Evolutionary conservation across 768 basidiomycete species (phyloP).

Genomic region (Lactarius tabidus): DNA sequence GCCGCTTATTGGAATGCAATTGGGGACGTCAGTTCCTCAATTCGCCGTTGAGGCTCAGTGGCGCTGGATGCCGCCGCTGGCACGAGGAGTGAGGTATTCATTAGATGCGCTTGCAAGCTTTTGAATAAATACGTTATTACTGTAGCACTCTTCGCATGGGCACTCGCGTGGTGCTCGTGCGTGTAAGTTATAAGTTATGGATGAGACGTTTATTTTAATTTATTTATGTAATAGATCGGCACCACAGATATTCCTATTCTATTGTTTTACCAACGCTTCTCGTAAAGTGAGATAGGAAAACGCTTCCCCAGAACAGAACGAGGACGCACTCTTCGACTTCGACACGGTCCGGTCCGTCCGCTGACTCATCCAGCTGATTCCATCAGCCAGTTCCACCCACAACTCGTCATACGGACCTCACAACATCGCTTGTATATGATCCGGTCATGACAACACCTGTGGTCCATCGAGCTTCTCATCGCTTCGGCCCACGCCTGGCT

Average conservation of each 20-base stretch:
- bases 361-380: neutral
- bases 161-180: neutral
- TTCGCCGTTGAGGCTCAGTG: neutral
- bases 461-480: neutral
- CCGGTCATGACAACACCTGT: conserved; percentile 12
- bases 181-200: conserved; percentile 2
- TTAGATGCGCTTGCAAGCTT: neutral
- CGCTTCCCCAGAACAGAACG: too few relatives aligned
- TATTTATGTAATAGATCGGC: conserved; percentile 8
- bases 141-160: conserved; percentile 1
- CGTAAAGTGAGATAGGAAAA: neutral
- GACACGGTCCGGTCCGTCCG: neutral
- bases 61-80: neutral
- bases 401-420: neutral
- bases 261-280: neutral
- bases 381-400: neutral
- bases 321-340: neutral
- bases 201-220: conserved; percentile 3
- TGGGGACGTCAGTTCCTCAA: conserved; percentile 3
- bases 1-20: conserved; percentile 35
- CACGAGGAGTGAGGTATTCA: neutral
- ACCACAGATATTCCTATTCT: neutral
- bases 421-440: conserved; percentile 4
- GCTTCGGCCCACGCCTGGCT: neutral
- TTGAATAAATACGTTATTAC: conserved; percentile 1